These are phyloP conservation scores for Diutina siamensis DNA, from an alignment of 1,139 yeast genomes.

Conservation along the genomic window DNA sequence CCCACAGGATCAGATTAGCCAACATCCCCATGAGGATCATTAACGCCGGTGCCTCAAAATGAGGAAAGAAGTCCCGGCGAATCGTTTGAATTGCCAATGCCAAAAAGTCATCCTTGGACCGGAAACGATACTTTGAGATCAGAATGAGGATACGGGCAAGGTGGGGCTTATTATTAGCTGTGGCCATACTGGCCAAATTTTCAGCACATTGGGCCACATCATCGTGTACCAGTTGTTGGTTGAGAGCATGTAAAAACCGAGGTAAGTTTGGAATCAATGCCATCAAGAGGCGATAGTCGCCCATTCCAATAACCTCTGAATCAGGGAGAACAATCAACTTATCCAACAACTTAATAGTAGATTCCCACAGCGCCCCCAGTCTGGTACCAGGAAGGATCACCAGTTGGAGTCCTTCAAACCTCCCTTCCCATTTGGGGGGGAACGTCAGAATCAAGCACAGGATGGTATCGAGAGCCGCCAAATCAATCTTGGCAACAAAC, in stretches of 20 bases:
- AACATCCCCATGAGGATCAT: conserved; percentile 69
- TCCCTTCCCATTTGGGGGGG: conserved; percentile 95
- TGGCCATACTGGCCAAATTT: conserved; percentile 50
- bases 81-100: conserved; percentile 69
- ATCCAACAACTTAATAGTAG: conserved; percentile 63
- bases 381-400: conserved; percentile 72
- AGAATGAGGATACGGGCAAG: conserved; percentile 69
- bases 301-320: conserved; percentile 70
- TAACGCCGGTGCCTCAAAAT: conserved; percentile 61
- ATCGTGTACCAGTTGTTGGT: conserved; percentile 35
- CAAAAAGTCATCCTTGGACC: conserved; percentile 82
- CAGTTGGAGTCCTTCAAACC: conserved; percentile 79
- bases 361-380: conserved; percentile 71
- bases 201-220: conserved; percentile 51
- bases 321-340: conserved; percentile 55
- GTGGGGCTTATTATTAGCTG: conserved; percentile 42
- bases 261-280: conserved; percentile 76
- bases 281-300: conserved; percentile 56
- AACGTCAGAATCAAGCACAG: conserved; percentile 73
- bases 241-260: conserved; percentile 70
- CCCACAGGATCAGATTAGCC: conserved; percentile 68
- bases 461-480: conserved; percentile 79
- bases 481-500: conserved; percentile 75
- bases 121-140: conserved; percentile 62
- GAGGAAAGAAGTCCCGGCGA: conserved; percentile 58